phyloP scores from a whole-genome alignment of 192 early-diverging fungal genomes.

The Blastocladiella britannica region DNA sequence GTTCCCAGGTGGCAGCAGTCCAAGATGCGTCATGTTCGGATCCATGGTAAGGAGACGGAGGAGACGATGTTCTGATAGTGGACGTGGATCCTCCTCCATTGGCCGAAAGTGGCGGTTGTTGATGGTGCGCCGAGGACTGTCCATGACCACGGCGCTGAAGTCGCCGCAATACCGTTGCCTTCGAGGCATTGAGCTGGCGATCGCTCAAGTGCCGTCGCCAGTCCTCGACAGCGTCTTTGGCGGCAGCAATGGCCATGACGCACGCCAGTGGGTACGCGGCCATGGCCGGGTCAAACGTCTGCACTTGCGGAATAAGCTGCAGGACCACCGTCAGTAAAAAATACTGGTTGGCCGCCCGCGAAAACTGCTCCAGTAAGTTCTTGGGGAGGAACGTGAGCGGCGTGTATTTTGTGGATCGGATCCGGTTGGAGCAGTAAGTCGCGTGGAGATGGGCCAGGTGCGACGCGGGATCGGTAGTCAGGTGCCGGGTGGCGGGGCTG shows the following conservation, averaged over 20 bases:
- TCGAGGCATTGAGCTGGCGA: not conserved
- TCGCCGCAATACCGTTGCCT: not conserved
- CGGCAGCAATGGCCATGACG: slow-evolving; percentile 68
- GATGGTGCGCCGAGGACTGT: not conserved
- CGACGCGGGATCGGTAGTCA: no score
- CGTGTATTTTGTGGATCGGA: slow-evolving; percentile 95
- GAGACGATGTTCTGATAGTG: not conserved
- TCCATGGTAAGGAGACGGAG: slow-evolving; percentile 2
- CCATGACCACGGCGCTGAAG: not conserved
- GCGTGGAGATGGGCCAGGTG: no score
- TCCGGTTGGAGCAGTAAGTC: no score
- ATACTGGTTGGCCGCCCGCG: slow-evolving; percentile 96
- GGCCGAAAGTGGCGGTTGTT: not conserved
- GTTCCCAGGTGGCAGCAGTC: slow-evolving; percentile 32
- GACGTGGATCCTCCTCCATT: not conserved
- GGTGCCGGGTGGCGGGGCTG: no score
- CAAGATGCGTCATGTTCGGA: not conserved
- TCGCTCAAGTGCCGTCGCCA: slow-evolving; percentile 13
- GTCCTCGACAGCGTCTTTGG: slow-evolving; percentile 90
- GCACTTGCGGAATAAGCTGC: slow-evolving; percentile 88
- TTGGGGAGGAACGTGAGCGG: slow-evolving; percentile 76
- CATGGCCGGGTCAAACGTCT: slow-evolving; percentile 71
- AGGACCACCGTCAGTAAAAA: slow-evolving; percentile 94
- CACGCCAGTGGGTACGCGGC: slow-evolving; percentile 68
- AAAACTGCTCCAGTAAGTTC: slow-evolving; percentile 94